phyloP scores from a whole-genome alignment of 2,329 filamentous ascomycete genomes.

The Colletotrichum sp. region DNA sequence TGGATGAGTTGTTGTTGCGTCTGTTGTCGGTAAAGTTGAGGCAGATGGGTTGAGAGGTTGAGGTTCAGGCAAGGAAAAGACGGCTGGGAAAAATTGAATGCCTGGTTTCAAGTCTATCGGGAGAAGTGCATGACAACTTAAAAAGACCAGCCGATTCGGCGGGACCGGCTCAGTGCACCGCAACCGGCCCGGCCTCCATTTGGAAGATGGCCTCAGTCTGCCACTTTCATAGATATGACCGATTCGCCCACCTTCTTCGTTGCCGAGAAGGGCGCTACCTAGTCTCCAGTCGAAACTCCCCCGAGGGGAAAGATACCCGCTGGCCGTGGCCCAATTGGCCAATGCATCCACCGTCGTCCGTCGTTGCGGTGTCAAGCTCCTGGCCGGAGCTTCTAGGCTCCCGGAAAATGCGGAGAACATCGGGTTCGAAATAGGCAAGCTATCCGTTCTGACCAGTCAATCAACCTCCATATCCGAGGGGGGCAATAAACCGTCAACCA shows the following conservation, averaged over 20 bases:
- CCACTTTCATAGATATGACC: neutral
- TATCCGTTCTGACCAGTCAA: neutral
- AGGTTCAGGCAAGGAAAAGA: neutral
- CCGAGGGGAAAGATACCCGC: neutral
- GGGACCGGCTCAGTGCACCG: constrained; percentile 3
- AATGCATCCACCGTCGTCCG: neutral
- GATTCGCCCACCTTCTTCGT: neutral
- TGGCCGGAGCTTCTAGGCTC: neutral
- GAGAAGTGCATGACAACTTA: neutral
- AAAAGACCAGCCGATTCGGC: neutral
- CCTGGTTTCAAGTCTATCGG: neutral
- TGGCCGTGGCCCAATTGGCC: neutral
- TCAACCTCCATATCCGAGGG: neutral
- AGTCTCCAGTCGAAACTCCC: neutral
- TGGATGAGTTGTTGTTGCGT: neutral
- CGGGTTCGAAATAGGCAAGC: neutral
- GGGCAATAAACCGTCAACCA: constrained; percentile 9
- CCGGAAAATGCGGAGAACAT: constrained; percentile 3
- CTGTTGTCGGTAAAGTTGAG: neutral
- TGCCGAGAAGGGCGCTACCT: neutral
- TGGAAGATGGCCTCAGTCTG: neutral
- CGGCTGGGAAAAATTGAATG: neutral
- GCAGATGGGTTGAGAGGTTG: neutral
- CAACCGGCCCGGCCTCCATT: constrained; percentile 11
- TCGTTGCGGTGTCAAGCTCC: neutral